A percentile compares a stretch with the other conserved stretches of the same genome.
Conservation (phyloP, 1,139 yeast genomes). For the Diutina catenulata region DNA sequence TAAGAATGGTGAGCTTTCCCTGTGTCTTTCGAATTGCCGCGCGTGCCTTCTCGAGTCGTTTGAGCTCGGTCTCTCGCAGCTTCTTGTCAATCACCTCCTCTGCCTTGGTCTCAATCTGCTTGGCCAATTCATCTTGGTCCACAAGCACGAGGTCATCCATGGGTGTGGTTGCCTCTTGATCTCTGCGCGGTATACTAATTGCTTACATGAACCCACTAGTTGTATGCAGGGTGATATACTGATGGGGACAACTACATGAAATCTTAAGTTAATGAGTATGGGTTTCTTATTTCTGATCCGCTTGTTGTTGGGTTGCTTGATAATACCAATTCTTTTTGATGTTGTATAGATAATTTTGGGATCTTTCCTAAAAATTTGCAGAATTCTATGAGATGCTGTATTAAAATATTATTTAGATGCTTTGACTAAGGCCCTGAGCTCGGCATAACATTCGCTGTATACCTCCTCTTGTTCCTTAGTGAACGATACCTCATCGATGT, state of each 20-base stretch:
- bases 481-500: background rate
- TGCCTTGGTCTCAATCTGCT: constrained; percentile 60
- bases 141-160: constrained; percentile 23
- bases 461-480: constrained; percentile 20
- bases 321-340: no score
- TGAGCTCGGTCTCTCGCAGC: constrained; percentile 63
- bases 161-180: constrained; percentile 17
- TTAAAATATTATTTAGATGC: no score
- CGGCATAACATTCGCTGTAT: constrained; percentile 65
- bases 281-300: no score
- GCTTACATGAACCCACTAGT: no score
- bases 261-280: no score
- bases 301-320: no score
- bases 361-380: no score
- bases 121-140: constrained; percentile 68
- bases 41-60: constrained; percentile 56
- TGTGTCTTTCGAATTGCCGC: constrained; percentile 32
- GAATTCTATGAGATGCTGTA: no score
- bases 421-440: constrained; percentile 49
- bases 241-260: no score
- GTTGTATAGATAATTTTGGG: no score
- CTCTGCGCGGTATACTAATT: constrained; percentile 74
- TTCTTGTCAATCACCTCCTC: constrained; percentile 45
- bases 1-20: constrained; percentile 32
- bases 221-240: no score